Base-by-base conservation (phyloP, 495 filamentous ascomycete species). In the Poronia punctata region DNA sequence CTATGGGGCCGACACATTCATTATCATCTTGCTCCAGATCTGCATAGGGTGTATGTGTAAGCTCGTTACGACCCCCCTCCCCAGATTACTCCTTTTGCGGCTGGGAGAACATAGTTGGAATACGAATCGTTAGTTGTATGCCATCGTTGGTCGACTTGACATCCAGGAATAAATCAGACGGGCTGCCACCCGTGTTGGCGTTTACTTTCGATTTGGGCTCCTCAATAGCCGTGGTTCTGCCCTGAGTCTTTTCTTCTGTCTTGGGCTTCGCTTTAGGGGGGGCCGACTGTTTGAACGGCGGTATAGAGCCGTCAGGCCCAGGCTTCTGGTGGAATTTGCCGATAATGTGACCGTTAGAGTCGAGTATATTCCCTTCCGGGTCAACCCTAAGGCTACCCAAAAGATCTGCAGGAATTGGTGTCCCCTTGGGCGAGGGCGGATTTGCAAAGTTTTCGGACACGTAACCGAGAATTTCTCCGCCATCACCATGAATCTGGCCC, bases 81-180 rank as follows among this genome's bases (percentile, higher is more conserved):
- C n/a, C n/a, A n/a, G n/a, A n/a, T n/a, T n/a, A 26, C 28, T 45
- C 35, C 14, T 24, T 8, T 21, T 18, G 25, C 15, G 35, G 27
- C 15, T 23, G 34, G 37, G 42, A 54, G 46, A 73, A 73, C 14
- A 68, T 66, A 7, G 70, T 73, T 20, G 70, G 70, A 28, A 73
- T 71, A 27, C 66, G 59, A 38, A 73, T 70, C 3, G 64, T 72
- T 9, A 73, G 37, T 52, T 73, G 70, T 31, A 73, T 69, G 5
- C 68, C 68, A 27, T 73, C 70, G 10, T 50, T 67, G 16, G 70
- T 73, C 4, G 67, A 71, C 45, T 73, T 73, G 30, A 73, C 68
- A 39, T 73, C 70, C 39, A 73, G 36, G 26, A 70, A 72, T 12
- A 73, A 66, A 45, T 73, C 69, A 1, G 69, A 72, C 7, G 69